Evolutionary conservation across 768 basidiomycete species (phyloP).

Genomic region (Mycena leptocephala): DNA sequence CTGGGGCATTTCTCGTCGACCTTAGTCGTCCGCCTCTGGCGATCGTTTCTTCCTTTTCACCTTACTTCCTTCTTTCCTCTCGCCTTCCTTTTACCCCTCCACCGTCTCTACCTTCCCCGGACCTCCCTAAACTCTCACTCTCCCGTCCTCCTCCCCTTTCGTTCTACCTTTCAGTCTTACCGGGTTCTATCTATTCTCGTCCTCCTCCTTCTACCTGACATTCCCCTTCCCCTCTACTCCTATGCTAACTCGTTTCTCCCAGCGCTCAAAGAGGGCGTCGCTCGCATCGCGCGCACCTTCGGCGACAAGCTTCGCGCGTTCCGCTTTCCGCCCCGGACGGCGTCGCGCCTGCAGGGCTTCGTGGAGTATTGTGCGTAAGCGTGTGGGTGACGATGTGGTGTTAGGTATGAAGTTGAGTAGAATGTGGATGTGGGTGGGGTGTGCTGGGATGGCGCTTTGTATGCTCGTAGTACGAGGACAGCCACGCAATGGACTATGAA

Average conservation of each 20-base stretch:
- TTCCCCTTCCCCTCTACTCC: not conserved
- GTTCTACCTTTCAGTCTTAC: not conserved
- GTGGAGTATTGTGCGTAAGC: conserved; percentile 58
- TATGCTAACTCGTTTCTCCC: conserved; percentile 1
- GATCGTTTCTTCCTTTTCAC: too few relatives aligned
- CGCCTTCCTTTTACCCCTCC: not conserved
- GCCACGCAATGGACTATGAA: too few relatives aligned
- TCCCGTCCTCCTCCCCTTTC: not conserved
- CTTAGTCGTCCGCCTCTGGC: too few relatives aligned
- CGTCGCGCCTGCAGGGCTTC: conserved; percentile 79
- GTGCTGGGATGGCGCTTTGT: too few relatives aligned
- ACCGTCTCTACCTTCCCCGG: too few relatives aligned
- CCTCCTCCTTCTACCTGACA: not conserved
- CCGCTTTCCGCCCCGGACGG: conserved; percentile 82
- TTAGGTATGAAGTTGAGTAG: too few relatives aligned
- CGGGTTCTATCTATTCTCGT: not conserved
- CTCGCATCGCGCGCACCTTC: conserved; percentile 80
- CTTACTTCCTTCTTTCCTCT: not conserved
- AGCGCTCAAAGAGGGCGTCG: conserved; percentile 81
- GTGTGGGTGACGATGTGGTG: too few relatives aligned
- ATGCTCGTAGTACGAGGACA: too few relatives aligned
- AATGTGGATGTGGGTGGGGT: too few relatives aligned
- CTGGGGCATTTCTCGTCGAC: too few relatives aligned
- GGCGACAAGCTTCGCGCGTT: conserved; percentile 83
- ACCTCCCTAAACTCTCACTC: too few relatives aligned